Base-by-base conservation (phyloP, 2,329 filamentous ascomycete genomes). In the Fusarium tricinctum region DNA sequence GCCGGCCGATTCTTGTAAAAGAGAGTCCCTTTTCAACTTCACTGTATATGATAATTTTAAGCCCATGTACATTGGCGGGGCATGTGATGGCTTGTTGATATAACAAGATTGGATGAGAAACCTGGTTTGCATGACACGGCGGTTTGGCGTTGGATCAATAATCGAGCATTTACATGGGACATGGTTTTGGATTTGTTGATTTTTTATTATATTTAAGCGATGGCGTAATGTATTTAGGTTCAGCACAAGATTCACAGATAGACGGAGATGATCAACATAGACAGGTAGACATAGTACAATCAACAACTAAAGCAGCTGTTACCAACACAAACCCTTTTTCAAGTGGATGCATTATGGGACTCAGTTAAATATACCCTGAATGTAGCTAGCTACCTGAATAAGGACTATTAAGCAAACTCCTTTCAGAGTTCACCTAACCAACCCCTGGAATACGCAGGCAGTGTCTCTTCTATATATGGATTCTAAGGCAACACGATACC, bases 381-480 rank as follows among this genome's bases (percentile, higher is more conserved):
- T 20, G 19, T 39, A 39, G 47, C 47, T 57, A 40, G 44, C 47
- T 52, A 40, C 28, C 20, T 50, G 26, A 15, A 19, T 10, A 60
- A 32, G 40, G 26, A 42, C 23, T 13, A 32, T 35, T 15, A 33
- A 58, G 17, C 13, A 23, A 58, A 44, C 19, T 32, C 35, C 38
- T 12, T 33, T 48, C 13, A 38, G 17, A 38, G 47, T 39, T 39
- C 48, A 35, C 54, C 30, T 20, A 44, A 43, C 17, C 40, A 44
- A 39, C 17, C 40, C 26, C 40, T 38, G 23, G 22, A 48, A 58
- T 43, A 51, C 28, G 38, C 44, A 30, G 28, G 15, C 43, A 45
- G 33, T 38, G 48, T 50, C 58, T 63, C 48, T 60, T 73, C 63
- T 71, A 69, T 73, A 71, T 73, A 63, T 67, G 56, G 33, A 45